Evolutionary conservation across 1,284 basidiomycete species (phyloP), one percentile per base, ranked within the genome.

Genomic region (Papiliotrema fonsecae): DNA sequence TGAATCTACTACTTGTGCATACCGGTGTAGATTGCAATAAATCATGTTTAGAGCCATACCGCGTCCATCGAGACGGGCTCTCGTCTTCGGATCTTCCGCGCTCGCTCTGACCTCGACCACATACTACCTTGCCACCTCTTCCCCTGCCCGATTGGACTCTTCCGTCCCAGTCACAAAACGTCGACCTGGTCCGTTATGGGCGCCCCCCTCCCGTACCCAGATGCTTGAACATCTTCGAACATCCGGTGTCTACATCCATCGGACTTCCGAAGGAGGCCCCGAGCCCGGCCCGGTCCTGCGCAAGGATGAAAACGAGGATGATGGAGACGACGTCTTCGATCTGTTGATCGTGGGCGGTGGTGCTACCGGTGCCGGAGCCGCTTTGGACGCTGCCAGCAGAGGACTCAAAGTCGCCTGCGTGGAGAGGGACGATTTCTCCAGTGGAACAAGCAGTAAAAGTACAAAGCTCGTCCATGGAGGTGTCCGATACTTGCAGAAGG

Each of bases 381-480:
- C 92, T 4, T 81, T 97, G 24, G 94, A 98, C 72, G 94, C 94
- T 27, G 91, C 87, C 11, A 89, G 84, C 61, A 78, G 94, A 49
- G 93, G 94, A 0, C 78, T 98, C 53, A 89, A 84, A 67, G 92
- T 97, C 19, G 94, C 90, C 0, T 77, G 97, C 57, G 92, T 97
- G 2, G 94, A 98, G 70, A 77, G 90, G 40, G 88, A 90, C 64
- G 94, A 98, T 70, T 98, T 94, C 62, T 82, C 84, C 58, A 83
- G 88, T 19, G 93, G 91, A 16, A 97, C 94, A 0, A 96, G 90
- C 3, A 96, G 91, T 25, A 98, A 98, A 72, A 91, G 88, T 9
- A 97, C 94, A 10, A 97, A 98, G 73, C 84, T 98, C 44, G 92
- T 97, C 1, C 94, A 98, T 75, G 94, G 94, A 25, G 94, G 94